These are phyloP conservation scores for Colletotrichum caudatum DNA, from an alignment of 2,329 filamentous ascomycete species.

Conservation along the genomic window DNA sequence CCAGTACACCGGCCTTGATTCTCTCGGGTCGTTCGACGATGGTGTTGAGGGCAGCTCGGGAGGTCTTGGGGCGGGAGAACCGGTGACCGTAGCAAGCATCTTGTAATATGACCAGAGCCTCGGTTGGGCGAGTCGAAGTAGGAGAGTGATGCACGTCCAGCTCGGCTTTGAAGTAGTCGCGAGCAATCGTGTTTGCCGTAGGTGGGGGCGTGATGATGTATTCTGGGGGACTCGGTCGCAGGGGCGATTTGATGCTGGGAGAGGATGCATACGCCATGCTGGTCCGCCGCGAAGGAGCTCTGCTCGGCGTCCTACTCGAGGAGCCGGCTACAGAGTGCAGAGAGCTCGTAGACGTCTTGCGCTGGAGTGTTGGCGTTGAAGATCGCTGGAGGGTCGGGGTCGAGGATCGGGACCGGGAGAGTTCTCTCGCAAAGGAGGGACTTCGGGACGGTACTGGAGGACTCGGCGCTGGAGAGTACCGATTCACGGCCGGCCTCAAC, in stretches of 20 bases:
- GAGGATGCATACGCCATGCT: constrained; percentile 61
- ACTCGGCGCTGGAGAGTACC: constrained; percentile 55
- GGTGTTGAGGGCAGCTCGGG: constrained; percentile 75
- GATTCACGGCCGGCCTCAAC: constrained; percentile 53
- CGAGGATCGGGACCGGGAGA: constrained; percentile 54
- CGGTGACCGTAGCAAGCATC: constrained; percentile 96
- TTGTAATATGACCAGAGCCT: constrained; percentile 87
- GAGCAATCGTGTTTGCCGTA: constrained; percentile 71
- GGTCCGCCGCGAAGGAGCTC: constrained; percentile 60
- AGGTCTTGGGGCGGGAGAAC: constrained; percentile 85
- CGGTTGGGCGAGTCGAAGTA: constrained; percentile 56
- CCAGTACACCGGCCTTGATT: constrained; percentile 84
- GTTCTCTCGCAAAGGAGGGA: constrained; percentile 56
- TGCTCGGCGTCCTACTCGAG: constrained; percentile 46
- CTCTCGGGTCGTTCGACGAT: constrained; percentile 96
- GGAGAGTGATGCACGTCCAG: constrained; percentile 70
- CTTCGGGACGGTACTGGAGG: constrained; percentile 55
- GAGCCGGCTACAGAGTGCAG: constrained; percentile 61
- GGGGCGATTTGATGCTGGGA: constrained; percentile 55
- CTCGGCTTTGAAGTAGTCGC: constrained; percentile 77
- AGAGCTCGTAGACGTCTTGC: constrained; percentile 70
- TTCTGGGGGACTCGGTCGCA: constrained; percentile 51
- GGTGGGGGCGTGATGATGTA: constrained; percentile 54
- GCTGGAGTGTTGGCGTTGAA: constrained; percentile 63
- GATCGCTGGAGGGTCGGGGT: constrained; percentile 61